These are phyloP conservation scores for Phaseolus coccineus DNA, from an alignment of 331 rosid genomes.

Conservation along the genomic window DNA sequence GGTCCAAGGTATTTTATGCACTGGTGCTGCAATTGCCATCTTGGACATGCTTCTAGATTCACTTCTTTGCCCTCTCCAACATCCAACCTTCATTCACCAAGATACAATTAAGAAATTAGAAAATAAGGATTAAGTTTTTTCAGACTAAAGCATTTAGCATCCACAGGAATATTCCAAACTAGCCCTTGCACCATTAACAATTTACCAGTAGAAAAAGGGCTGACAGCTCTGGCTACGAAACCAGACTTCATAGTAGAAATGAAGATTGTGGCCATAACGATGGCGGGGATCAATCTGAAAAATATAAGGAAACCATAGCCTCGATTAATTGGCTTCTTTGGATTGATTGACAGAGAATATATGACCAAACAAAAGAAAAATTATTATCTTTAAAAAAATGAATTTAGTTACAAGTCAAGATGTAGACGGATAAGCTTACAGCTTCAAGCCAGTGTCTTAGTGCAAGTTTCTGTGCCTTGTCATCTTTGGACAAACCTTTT, in stretches of 20 bases:
- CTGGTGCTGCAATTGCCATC: slow-evolving; percentile 60
- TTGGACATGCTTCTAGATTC: slow-evolving; percentile 56
- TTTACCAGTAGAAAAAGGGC: slow-evolving; percentile 88
- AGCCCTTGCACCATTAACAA: background rate
- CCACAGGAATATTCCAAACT: background rate
- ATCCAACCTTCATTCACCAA: slow-evolving; percentile 75
- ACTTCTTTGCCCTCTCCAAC: slow-evolving; percentile 78
- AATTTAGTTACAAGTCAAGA: background rate
- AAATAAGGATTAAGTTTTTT: background rate
- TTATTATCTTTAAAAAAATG: background rate
- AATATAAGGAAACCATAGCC: slow-evolving; percentile 11
- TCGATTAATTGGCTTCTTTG: slow-evolving; percentile 22
- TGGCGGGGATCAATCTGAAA: slow-evolving; percentile 88
- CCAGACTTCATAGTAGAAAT: slow-evolving; percentile 78
- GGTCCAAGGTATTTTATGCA: slow-evolving; percentile 84
- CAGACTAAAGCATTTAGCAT: background rate
- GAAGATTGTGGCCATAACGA: slow-evolving; percentile 91
- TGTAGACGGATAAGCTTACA: slow-evolving; percentile 56
- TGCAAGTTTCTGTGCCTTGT: slow-evolving; percentile 61
- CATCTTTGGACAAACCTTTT: slow-evolving; percentile 61
- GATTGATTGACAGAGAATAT: slow-evolving; percentile 16
- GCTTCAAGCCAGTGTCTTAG: slow-evolving; percentile 91
- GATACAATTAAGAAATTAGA: slow-evolving; percentile 23
- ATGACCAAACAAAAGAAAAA: background rate
- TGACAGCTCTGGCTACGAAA: slow-evolving; percentile 61